Percentiles rank a stretch among this genome's conserved stretches.
Conservation (phyloP, 176 grass and related monocot species). For the Ensete ventricosum region DNA sequence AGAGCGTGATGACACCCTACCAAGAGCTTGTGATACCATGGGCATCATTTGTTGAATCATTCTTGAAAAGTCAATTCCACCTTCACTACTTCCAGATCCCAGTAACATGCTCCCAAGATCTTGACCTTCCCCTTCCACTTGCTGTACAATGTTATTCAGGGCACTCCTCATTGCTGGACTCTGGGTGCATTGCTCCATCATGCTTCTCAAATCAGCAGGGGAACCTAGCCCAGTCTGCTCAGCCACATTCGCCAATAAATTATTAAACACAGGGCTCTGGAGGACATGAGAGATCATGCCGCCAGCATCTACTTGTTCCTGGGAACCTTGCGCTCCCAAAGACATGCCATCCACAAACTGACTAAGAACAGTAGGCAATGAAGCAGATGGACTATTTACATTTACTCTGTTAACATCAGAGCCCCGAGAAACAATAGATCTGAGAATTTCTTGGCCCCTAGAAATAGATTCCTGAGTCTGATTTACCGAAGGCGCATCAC, state of each 20-base stretch:
- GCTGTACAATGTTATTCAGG: slow-evolving; percentile 54
- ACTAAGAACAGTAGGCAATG: slow-evolving; percentile 13
- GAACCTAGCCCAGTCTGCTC: slow-evolving; percentile 52
- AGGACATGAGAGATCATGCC: slow-evolving; percentile 70
- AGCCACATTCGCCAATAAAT: slow-evolving; percentile 58
- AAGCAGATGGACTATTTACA: slow-evolving; percentile 2
- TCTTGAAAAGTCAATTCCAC: slow-evolving; percentile 70
- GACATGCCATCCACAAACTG: slow-evolving; percentile 22
- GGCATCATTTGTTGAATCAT: slow-evolving; percentile 97
- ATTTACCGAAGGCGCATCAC: slow-evolving; percentile 25
- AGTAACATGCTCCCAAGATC: slow-evolving; percentile 28
- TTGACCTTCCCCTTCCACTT: slow-evolving; percentile 48
- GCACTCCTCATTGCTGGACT: slow-evolving; percentile 53
- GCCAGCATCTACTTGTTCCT: slow-evolving; percentile 42
- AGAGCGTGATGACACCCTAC: slow-evolving; percentile 21
- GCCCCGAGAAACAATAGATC: slow-evolving; percentile 40
- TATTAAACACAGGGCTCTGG: slow-evolving; percentile 48
- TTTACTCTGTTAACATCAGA: slow-evolving; percentile 18
- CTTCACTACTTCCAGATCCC: slow-evolving; percentile 34
- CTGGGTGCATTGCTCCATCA: slow-evolving; percentile 67
- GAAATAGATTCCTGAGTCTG: slow-evolving; percentile 38
- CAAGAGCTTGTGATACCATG: slow-evolving; percentile 71
- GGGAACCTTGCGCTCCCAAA: slow-evolving; percentile 27
- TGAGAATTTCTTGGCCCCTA: slow-evolving; percentile 47
- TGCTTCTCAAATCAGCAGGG: slow-evolving; percentile 36